Evolutionary conservation across 305 asterid species (phyloP).

Genomic region (Fraxinus xanthoxyloides): DNA sequence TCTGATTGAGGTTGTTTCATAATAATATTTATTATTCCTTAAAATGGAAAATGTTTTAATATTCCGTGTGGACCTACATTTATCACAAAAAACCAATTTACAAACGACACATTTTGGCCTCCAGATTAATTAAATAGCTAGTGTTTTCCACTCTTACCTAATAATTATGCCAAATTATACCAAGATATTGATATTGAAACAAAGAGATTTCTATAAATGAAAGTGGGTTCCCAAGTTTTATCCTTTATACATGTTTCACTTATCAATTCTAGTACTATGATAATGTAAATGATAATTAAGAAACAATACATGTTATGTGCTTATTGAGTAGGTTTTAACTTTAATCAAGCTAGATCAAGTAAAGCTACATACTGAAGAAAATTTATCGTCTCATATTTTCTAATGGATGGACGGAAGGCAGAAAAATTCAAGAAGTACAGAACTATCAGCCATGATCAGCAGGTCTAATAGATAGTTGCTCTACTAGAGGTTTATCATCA

Average conservation of each 20-base stretch:
- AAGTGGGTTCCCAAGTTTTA: not conserved
- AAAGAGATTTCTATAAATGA: not conserved
- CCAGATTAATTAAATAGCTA: not conserved
- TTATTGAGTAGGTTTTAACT: not conserved
- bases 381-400: not conserved
- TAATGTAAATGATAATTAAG: not conserved
- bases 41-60: not conserved
- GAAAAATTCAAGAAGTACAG: not conserved
- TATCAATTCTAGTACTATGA: not conserved
- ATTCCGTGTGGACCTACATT: not conserved
- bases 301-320: not conserved
- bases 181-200: not conserved
- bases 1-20: not conserved
- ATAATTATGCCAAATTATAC: not conserved
- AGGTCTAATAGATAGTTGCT: not conserved
- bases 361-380: not conserved
- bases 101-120: not conserved
- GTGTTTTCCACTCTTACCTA: not conserved
- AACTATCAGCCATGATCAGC: not conserved
- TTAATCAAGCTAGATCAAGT: not conserved
- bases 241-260: not conserved
- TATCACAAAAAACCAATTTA: not conserved
- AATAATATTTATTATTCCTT: not conserved
- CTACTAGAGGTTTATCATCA: not conserved
- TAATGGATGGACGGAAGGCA: not conserved